Conservation (phyloP, 306 rosid genomes). For the Cucurbita argyrosperma region DNA sequence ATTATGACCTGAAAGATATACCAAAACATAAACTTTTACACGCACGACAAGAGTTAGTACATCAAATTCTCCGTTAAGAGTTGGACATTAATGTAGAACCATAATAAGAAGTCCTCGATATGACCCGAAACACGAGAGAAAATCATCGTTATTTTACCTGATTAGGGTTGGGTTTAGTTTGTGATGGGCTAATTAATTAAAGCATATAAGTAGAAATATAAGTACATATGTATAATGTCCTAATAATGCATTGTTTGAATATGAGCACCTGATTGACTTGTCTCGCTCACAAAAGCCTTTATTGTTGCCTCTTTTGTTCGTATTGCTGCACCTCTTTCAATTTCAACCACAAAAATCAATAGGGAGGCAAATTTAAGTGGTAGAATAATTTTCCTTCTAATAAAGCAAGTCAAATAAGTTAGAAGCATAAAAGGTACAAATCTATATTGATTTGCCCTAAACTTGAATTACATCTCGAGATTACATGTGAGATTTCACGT, state of each 20-base stretch:
- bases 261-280: not conserved
- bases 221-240: not conserved
- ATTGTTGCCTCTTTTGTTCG: not conserved
- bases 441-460: no score
- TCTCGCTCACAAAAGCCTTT: not conserved
- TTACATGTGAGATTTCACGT: no score
- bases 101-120: no score
- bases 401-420: no score
- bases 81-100: not conserved
- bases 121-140: not conserved
- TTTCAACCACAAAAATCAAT: not conserved
- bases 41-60: no score
- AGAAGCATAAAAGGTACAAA: no score
- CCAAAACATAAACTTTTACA: no score
- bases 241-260: not conserved
- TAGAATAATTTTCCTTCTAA: not conserved
- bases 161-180: not conserved
- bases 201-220: not conserved
- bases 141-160: not conserved
- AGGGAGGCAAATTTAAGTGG: not conserved
- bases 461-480: no score
- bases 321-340: not conserved
- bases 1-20: not conserved
- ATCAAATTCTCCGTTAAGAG: no score
- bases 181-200: not conserved